Evolutionary conservation across 2,329 filamentous ascomycete genomes (phyloP).

Genomic region (Xylariaceae sp.): DNA sequence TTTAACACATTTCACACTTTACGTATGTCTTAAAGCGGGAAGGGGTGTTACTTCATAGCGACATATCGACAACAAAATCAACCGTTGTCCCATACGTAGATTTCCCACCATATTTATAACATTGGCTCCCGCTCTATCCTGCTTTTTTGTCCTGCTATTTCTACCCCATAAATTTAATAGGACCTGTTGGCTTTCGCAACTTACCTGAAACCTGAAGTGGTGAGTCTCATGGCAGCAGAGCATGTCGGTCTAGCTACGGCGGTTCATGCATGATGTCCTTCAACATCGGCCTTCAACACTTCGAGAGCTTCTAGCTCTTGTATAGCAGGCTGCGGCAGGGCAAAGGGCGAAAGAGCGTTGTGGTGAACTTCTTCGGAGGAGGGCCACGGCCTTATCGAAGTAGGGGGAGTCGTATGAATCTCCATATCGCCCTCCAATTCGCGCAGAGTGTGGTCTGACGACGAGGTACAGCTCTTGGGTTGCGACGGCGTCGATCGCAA

Average conservation of each 20-base stretch:
- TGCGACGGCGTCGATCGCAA: slow-evolving; percentile 5
- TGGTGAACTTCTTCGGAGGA: slow-evolving; percentile 4
- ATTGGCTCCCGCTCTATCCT: no score
- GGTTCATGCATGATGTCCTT: neutral
- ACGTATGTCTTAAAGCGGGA: no score
- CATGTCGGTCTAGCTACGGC: neutral
- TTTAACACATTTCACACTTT: no score
- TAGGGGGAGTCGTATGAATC: slow-evolving; percentile 9
- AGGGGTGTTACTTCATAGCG: no score
- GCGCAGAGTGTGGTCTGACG: slow-evolving; percentile 3
- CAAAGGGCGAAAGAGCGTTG: slow-evolving; percentile 1
- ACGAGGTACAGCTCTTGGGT: slow-evolving; percentile 9
- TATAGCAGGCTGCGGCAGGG: neutral
- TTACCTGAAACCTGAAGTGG: no score
- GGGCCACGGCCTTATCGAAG: slow-evolving; percentile 3
- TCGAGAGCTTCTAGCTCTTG: neutral
- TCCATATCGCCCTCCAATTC: neutral
- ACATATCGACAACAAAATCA: no score
- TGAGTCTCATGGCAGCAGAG: no score
- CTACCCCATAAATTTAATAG: no score
- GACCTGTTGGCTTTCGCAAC: no score
- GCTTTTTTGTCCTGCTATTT: no score
- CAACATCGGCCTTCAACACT: neutral
- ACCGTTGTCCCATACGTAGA: no score
- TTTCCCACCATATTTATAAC: no score